These are phyloP conservation scores for Alternaria novae-zelandiae DNA, from an alignment of 2,329 filamentous ascomycete species.

Conservation along the genomic window DNA sequence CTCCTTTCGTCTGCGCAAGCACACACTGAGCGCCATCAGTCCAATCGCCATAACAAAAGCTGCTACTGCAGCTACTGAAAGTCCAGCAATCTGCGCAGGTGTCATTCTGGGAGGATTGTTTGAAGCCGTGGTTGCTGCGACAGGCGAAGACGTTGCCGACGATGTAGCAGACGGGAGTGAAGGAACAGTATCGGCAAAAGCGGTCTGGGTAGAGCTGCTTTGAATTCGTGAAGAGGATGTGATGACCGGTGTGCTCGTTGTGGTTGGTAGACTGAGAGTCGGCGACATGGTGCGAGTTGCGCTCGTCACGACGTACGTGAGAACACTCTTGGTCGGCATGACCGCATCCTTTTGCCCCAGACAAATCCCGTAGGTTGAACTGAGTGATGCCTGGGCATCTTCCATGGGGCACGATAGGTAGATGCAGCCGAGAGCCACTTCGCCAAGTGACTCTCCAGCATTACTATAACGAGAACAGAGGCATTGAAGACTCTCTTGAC, in stretches of 20 bases:
- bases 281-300: slow-evolving; percentile 26
- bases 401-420: slow-evolving; percentile 41
- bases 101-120: slow-evolving; percentile 37
- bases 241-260: slow-evolving; percentile 17
- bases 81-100: slow-evolving; percentile 48
- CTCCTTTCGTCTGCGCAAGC: slow-evolving; percentile 43
- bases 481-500: slow-evolving; percentile 39
- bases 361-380: slow-evolving; percentile 46
- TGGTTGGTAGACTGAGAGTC: slow-evolving; percentile 11
- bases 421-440: slow-evolving; percentile 48
- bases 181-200: slow-evolving; percentile 36
- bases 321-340: slow-evolving; percentile 43
- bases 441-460: slow-evolving; percentile 45
- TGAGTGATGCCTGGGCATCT: slow-evolving; percentile 19
- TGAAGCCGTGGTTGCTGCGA: slow-evolving; percentile 15
- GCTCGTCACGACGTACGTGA: slow-evolving; percentile 34
- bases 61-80: slow-evolving; percentile 46
- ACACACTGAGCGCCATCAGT: slow-evolving; percentile 47
- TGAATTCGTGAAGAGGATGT: slow-evolving; percentile 18
- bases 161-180: slow-evolving; percentile 31
- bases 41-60: slow-evolving; percentile 48
- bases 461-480: slow-evolving; percentile 49
- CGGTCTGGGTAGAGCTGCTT: slow-evolving; percentile 24
- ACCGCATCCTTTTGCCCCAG: slow-evolving; percentile 45
- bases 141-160: slow-evolving; percentile 18